Evolutionary conservation across 108 stramenopile species (phyloP).

Genomic region (Skeletonema tropicum): DNA sequence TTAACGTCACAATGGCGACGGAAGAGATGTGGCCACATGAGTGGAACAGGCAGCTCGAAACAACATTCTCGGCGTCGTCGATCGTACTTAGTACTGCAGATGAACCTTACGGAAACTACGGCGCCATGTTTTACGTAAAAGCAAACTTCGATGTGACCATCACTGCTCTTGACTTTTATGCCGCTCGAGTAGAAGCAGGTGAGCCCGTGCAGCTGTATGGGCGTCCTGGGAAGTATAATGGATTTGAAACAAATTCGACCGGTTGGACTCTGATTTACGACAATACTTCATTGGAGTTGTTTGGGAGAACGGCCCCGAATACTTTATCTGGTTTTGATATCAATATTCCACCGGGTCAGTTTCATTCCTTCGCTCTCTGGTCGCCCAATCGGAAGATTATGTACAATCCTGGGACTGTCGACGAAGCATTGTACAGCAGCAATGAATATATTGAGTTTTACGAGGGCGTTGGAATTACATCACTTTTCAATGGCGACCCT

Average conservation of each 20-base stretch:
- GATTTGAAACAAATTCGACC: not conserved
- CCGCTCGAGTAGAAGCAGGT: not conserved
- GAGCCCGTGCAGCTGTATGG: constrained; percentile 16
- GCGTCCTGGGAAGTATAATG: constrained; percentile 15
- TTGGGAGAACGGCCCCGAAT: constrained; percentile 11
- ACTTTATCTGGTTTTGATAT: constrained; percentile 9
- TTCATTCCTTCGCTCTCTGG: constrained; percentile 30
- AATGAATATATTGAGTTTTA: constrained; percentile 21
- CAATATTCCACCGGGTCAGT: not conserved
- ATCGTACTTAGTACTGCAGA: constrained; percentile 3
- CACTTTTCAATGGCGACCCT: constrained; percentile 14
- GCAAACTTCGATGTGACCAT: constrained; percentile 17
- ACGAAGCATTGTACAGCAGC: constrained; percentile 16
- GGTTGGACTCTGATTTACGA: constrained; percentile 23
- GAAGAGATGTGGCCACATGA: not conserved
- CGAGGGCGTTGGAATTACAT: constrained; percentile 21
- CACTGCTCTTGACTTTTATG: constrained; percentile 31
- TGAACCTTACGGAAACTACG: constrained; percentile 7
- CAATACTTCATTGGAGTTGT: constrained; percentile 15
- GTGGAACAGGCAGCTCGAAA: not conserved
- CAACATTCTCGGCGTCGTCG: constrained; percentile 3
- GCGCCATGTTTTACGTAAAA: constrained; percentile 30
- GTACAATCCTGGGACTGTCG: constrained; percentile 17
- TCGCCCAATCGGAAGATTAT: constrained; percentile 26
- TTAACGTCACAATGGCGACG: not conserved